Conservation (phyloP, 345 rosid genomes). For the Citrus mangshanensis region DNA sequence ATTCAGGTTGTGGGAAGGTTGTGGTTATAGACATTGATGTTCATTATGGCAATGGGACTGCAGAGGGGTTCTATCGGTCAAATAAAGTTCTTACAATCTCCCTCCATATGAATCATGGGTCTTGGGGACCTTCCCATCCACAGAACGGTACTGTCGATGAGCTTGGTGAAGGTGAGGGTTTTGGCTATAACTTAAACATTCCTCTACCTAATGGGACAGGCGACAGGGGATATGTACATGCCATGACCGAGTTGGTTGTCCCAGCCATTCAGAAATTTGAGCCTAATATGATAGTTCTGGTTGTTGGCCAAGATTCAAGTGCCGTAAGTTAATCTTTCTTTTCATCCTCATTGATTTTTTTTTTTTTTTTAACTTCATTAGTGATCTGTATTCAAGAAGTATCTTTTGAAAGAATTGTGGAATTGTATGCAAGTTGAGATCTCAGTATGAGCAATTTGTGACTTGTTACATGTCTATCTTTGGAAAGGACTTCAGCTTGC, state of each 20-base stretch:
- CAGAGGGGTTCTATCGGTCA: conserved; percentile 70
- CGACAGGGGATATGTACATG: conserved; percentile 64
- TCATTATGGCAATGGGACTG: conserved; percentile 89
- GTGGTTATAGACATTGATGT: conserved; percentile 83
- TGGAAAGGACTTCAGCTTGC: neutral
- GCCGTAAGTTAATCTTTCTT: conserved; percentile 60
- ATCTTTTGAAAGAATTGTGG: neutral
- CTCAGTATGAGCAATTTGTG: neutral
- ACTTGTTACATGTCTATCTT: neutral
- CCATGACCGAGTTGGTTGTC: conserved; percentile 57
- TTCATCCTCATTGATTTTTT: neutral
- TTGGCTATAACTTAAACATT: conserved; percentile 76
- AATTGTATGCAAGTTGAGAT: neutral
- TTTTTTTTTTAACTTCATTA: neutral
- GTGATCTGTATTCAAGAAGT: neutral
- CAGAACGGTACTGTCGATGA: conserved; percentile 73
- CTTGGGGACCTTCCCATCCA: conserved; percentile 96
- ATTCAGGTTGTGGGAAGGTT: conserved; percentile 52
- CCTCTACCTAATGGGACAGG: conserved; percentile 95
- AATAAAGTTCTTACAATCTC: conserved; percentile 71
- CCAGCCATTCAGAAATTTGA: conserved; percentile 57
- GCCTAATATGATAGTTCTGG: conserved; percentile 72
- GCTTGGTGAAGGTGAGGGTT: conserved; percentile 73
- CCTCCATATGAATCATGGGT: conserved; percentile 93
- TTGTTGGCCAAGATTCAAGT: conserved; percentile 87